phyloP scores from a whole-genome alignment of 768 basidiomycete species.

The Kwoniella newhampshirensis region DNA sequence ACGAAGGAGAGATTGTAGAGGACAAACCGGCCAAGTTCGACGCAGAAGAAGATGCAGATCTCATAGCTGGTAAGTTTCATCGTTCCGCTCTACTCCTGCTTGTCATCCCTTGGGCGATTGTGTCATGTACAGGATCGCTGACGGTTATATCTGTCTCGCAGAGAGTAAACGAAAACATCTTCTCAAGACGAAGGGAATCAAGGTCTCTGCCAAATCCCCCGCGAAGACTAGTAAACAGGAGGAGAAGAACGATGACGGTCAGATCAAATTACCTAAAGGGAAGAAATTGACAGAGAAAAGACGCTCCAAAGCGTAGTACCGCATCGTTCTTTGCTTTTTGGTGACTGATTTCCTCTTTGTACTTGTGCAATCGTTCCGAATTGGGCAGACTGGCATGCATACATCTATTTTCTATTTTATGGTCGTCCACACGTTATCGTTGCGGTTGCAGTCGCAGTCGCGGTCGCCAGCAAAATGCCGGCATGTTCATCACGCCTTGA shows the following conservation, averaged over 20 bases:
- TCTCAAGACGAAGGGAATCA: conserved; percentile 57
- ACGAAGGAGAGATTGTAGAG: conserved; percentile 38
- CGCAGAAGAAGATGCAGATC: conserved; percentile 70
- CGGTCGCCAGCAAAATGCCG: no score
- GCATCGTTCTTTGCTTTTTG: neutral
- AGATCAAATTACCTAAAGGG: conserved; percentile 33
- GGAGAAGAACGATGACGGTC: conserved; percentile 7
- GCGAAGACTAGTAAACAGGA: conserved; percentile 1
- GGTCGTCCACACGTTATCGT: no score
- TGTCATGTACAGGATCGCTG: neutral
- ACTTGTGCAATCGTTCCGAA: conserved; percentile 1
- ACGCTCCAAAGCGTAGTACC: conserved; percentile 15
- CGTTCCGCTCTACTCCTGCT: conserved; percentile 4
- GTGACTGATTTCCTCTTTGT: neutral
- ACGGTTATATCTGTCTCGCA: conserved; percentile 63
- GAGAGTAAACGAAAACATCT: conserved; percentile 54
- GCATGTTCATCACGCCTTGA: neutral
- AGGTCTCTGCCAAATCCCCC: conserved; percentile 28
- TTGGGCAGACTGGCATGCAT: conserved; percentile 2
- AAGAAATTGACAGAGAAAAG: conserved; percentile 39
- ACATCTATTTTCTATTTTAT: conserved; percentile 2
- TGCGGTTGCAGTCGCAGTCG: no score
- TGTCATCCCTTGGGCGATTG: neutral
- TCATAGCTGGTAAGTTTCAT: conserved; percentile 70
- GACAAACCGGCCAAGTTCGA: conserved; percentile 61